Evolutionary conservation across 2,329 filamentous ascomycete species (phyloP).

Genomic region (Calonectria honghensis): DNA sequence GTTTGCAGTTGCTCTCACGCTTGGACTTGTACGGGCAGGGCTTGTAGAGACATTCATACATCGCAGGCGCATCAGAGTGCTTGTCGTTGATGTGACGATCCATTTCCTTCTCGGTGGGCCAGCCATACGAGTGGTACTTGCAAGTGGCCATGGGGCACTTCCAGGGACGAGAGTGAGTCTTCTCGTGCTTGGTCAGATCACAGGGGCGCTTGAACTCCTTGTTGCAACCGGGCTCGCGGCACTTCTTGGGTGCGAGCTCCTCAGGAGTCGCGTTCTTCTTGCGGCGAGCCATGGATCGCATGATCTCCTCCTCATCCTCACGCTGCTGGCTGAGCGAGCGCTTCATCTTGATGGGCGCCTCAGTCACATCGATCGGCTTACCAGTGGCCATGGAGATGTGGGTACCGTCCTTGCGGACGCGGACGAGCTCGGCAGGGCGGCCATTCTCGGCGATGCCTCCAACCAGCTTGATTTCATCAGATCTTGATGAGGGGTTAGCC

Average conservation of each 20-base stretch:
- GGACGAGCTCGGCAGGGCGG: conserved; percentile 87
- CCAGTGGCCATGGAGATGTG: conserved; percentile 86
- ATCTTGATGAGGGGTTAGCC: conserved; percentile 59
- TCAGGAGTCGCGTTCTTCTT: conserved; percentile 94
- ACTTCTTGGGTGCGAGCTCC: conserved; percentile 87
- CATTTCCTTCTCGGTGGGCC: conserved; percentile 98
- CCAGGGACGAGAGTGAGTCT: conserved; percentile 97
- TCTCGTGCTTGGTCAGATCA: conserved; percentile 98
- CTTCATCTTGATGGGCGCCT: conserved; percentile 74
- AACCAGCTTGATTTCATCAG: conserved; percentile 85
- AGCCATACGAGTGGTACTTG: conserved; percentile 93
- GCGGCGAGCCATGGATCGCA: conserved; percentile 94
- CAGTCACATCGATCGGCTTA: conserved; percentile 75
- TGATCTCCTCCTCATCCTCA: conserved; percentile 87
- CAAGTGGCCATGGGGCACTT: conserved; percentile 89
- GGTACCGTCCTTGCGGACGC: conserved; percentile 86
- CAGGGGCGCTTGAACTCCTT: conserved; percentile 98
- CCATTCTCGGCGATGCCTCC: conserved; percentile 89
- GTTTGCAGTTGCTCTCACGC: conserved; percentile 96
- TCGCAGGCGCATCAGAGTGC: conserved; percentile 85
- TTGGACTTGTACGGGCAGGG: conserved; percentile 96
- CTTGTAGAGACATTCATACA: conserved; percentile 88
- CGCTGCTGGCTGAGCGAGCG: conserved; percentile 81
- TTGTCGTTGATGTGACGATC: conserved; percentile 98
- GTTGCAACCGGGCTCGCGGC: conserved; percentile 83